phyloP scores from a whole-genome alignment of 2,329 filamentous ascomycete species.

The Diaporthe australafricana region DNA sequence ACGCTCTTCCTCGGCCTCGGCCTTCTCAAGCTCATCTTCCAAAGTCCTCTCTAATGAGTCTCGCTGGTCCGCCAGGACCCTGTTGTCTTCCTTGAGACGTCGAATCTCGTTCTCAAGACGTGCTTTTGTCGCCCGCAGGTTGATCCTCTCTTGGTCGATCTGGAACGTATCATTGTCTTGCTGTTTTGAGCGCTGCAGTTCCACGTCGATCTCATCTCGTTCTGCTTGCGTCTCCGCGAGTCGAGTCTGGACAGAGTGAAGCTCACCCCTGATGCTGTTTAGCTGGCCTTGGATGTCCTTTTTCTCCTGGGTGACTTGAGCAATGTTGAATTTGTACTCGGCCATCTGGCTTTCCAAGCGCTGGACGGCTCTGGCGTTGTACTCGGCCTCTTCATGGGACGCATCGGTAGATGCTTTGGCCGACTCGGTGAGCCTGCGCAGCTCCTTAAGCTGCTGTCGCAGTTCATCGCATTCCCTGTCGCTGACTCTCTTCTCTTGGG shows the following conservation, averaged over 20 bases:
- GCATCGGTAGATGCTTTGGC: constrained; percentile 45
- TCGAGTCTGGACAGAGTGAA: constrained; percentile 68
- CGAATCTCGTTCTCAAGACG: constrained; percentile 76
- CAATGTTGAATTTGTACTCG: constrained; percentile 69
- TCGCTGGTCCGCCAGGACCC: constrained; percentile 65
- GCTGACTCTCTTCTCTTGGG: constrained; percentile 56
- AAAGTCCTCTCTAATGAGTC: constrained; percentile 71
- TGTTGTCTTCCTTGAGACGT: constrained; percentile 73
- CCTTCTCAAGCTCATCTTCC: constrained; percentile 74
- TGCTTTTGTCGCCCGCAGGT: constrained; percentile 74
- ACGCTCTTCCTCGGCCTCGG: constrained; percentile 73
- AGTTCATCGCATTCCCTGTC: constrained; percentile 59
- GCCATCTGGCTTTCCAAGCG: constrained; percentile 67
- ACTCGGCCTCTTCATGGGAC: constrained; percentile 49
- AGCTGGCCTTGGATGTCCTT: constrained; percentile 73
- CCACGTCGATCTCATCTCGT: constrained; percentile 73
- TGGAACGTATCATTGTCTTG: constrained; percentile 67
- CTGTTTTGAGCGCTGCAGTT: constrained; percentile 66
- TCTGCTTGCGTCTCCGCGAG: constrained; percentile 71
- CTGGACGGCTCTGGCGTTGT: constrained; percentile 56
- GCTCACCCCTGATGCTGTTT: constrained; percentile 67
- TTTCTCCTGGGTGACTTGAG: constrained; percentile 69
- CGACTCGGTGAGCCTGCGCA: constrained; percentile 44
- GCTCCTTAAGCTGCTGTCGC: constrained; percentile 54
- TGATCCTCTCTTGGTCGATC: constrained; percentile 76